Evolutionary conservation across 2,329 filamentous ascomycete species (phyloP).

Genomic region (Neurospora crassa): DNA sequence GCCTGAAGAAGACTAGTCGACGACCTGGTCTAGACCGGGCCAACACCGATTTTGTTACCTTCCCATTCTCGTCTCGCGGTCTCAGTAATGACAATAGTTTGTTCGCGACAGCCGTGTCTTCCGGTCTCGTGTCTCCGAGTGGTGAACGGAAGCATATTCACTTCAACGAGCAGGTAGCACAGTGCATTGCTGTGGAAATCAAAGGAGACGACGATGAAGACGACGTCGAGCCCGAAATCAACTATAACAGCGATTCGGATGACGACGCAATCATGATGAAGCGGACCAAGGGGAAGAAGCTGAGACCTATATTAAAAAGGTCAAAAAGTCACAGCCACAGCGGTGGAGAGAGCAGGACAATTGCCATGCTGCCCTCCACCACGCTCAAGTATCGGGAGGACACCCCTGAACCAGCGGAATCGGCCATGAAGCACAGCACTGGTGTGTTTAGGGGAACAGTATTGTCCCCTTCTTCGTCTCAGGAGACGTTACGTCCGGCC

Average conservation of each 20-base stretch:
- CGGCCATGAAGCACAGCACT: constrained; percentile 52
- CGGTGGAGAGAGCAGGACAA: constrained; percentile 63
- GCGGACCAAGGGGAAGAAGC: constrained; percentile 45
- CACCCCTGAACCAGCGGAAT: constrained; percentile 56
- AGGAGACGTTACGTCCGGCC: constrained; percentile 69
- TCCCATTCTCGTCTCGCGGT: constrained; percentile 51
- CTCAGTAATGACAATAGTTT: constrained; percentile 55
- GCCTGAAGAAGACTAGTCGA: constrained; percentile 33
- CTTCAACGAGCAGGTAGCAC: constrained; percentile 91
- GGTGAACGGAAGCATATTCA: constrained; percentile 77
- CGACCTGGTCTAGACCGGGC: constrained; percentile 51
- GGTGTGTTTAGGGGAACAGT: constrained; percentile 36
- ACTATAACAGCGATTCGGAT: constrained; percentile 56
- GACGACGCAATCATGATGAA: constrained; percentile 80
- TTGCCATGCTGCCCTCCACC: constrained; percentile 79
- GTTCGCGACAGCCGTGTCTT: constrained; percentile 58
- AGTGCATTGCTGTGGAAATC: constrained; percentile 87
- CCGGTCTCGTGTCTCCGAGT: constrained; percentile 55
- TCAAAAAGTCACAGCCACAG: constrained; percentile 28
- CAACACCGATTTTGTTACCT: constrained; percentile 59
- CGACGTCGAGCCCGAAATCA: constrained; percentile 35
- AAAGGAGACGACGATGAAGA: constrained; percentile 72
- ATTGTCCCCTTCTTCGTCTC: constrained; percentile 66
- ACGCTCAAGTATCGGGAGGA: constrained; percentile 78
- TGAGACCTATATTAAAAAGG: constrained; percentile 42